A percentile compares a stretch with the other conserved stretches of the same genome.
Evolutionary conservation across 2,329 filamentous ascomycete species (phyloP).

Genomic region (Thielaviopsis punctulata): DNA sequence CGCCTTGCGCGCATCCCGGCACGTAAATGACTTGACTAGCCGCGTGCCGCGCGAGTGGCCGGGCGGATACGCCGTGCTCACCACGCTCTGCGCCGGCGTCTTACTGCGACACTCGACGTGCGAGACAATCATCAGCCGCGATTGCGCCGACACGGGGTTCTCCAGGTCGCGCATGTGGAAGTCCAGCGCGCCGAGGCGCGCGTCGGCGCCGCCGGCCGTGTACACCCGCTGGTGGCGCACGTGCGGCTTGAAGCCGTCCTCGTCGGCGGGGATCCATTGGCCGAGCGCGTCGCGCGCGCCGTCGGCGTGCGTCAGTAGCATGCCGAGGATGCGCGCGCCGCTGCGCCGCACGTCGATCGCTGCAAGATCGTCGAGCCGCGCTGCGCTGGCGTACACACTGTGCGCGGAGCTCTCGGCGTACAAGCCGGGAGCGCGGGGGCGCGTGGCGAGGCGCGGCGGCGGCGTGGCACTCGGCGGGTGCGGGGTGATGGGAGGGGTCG

Average conservation of each 20-base stretch:
- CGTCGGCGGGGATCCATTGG: constrained; percentile 8
- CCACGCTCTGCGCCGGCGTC: neutral
- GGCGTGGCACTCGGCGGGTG: neutral
- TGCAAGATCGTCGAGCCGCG: neutral
- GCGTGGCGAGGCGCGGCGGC: neutral
- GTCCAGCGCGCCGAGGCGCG: neutral
- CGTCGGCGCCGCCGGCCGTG: neutral
- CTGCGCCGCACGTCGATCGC: constrained; percentile 1
- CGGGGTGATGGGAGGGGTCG: neutral
- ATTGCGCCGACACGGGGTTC: constrained; percentile 2
- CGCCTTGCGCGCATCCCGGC: neutral
- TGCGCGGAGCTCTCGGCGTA: constrained; percentile 5
- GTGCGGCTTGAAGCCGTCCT: neutral
- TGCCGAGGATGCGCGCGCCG: constrained; percentile 2
- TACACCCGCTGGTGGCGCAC: constrained; percentile 5
- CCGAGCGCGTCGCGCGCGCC: constrained; percentile 3
- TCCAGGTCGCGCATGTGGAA: constrained; percentile 7
- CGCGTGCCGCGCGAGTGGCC: constrained; percentile 1
- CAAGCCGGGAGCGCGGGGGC: neutral
- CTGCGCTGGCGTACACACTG: constrained; percentile 1
- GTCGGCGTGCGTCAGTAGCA: constrained; percentile 4
- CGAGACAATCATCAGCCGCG: constrained; percentile 2
- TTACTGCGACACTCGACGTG: constrained; percentile 3
- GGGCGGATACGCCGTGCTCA: neutral
- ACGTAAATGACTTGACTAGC: constrained; percentile 4